Conservation (phyloP, 2,329 filamentous ascomycete genomes). For the Diaporthe ilicicola region DNA sequence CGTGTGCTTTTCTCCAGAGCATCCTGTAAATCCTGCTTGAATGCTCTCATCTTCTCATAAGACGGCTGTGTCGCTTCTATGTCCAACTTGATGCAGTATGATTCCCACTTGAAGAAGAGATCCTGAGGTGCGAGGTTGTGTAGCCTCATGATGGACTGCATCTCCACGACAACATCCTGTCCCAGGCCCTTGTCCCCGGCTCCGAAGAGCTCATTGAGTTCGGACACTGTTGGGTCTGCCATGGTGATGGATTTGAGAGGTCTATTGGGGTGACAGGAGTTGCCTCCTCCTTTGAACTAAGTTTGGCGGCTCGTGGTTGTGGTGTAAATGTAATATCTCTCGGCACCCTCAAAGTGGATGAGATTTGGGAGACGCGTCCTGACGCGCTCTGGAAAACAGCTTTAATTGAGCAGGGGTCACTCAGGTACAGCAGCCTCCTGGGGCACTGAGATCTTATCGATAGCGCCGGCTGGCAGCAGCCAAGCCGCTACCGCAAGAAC, state of each 20-base stretch:
- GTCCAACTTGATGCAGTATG: conserved; percentile 95
- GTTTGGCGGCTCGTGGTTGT: not conserved
- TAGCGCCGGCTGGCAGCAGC: not conserved
- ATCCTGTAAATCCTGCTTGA: conserved; percentile 90
- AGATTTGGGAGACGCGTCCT: conserved; percentile 31
- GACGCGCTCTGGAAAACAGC: conserved; percentile 22
- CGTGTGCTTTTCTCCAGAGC: conserved; percentile 80
- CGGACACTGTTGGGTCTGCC: conserved; percentile 49
- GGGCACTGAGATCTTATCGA: conserved; percentile 16
- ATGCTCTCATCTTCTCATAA: conserved; percentile 74
- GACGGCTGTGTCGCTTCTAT: conserved; percentile 77
- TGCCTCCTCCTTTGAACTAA: not conserved
- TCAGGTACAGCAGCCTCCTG: not conserved
- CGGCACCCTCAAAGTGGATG: not conserved
- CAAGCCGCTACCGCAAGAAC: not conserved
- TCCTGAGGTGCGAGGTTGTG: conserved; percentile 85
- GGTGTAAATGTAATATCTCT: not conserved
- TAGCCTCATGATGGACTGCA: conserved; percentile 86
- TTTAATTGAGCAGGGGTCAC: conserved; percentile 22
- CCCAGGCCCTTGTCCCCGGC: conserved; percentile 67
- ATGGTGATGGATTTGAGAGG: conserved; percentile 40
- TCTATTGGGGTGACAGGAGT: not conserved
- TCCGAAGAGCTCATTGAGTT: conserved; percentile 63
- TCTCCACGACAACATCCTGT: conserved; percentile 79
- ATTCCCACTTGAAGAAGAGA: conserved; percentile 98